Evolutionary conservation across 495 filamentous ascomycete species (phyloP), one percentile per base, ranked within the genome.

Genomic region (Penicillium argentinense): DNA sequence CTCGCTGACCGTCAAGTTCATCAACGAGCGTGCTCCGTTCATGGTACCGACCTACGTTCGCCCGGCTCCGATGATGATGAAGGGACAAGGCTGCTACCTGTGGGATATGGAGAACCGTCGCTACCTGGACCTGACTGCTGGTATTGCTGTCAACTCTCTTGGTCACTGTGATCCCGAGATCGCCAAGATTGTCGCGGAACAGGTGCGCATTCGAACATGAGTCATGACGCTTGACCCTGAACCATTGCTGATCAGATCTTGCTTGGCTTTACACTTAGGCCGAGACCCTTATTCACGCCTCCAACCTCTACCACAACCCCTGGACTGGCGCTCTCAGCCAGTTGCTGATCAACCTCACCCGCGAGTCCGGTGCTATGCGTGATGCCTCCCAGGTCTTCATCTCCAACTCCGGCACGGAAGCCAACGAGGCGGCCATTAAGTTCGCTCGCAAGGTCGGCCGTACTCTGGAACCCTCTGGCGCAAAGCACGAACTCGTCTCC

Each of bases 391-490:
- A 86, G 49, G 89, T 86, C 0, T 98, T 98, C 69, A 77, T 98
- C 54, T 96, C 88, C 73, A 98, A 97, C 71, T 93, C 88, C 11
- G 93, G 93, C 26, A 84, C 81, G 24, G 93, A 97, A 69, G 93
- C 93, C 59, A 98, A 98, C 66, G 93, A 98, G 70, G 93, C 93
- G 1, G 93, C 92, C 5, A 88, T 98, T 59, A 98, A 98, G 66
- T 97, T 98, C 63, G 83, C 89, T 9, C 83, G 95, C 33, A 98
- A 97, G 62, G 84, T 88, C 38, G 93, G 90, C 51, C 88, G 89
- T 60, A 73, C 80, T 9, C 56, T 75, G 12, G 81, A 87, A 42
- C 83, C 86, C 4, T 80, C 83, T 0, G 88, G 88, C 14, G 71
- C 67, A 4, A 95, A 97, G 68, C 66, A 81, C 52, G 90, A 96